phyloP scores from a whole-genome alignment of 805 yeast genomes.

The Pichia cabralensis region DNA sequence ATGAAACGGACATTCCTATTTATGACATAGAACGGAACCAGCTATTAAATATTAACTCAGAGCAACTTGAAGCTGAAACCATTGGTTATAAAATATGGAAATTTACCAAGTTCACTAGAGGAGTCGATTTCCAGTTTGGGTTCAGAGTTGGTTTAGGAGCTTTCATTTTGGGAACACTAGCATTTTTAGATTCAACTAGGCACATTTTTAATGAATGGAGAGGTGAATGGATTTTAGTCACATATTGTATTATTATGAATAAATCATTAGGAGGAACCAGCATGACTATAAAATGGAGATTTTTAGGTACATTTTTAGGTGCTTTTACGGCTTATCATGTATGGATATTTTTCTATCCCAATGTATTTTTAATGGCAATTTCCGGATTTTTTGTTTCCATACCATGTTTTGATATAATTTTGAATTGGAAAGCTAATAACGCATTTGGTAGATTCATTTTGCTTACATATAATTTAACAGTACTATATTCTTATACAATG shows the following conservation, averaged over 20 bases:
- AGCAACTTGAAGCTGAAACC: conserved; percentile 10
- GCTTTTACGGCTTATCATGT: conserved; percentile 48
- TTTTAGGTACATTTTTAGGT: conserved; percentile 69
- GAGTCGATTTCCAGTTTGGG: conserved; percentile 70
- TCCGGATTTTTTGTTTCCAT: conserved; percentile 38
- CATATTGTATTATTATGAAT: conserved; percentile 76
- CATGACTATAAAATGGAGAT: conserved; percentile 64
- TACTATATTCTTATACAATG: conserved; percentile 64
- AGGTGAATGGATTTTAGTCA: conserved; percentile 79
- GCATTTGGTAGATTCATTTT: conserved; percentile 63
- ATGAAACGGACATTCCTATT: conserved; percentile 2
- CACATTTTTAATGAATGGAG: conserved; percentile 53
- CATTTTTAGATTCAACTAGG: conserved; percentile 50
- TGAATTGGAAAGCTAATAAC: conserved; percentile 54
- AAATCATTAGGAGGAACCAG: conserved; percentile 79
- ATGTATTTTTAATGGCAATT: conserved; percentile 40
- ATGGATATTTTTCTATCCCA: conserved; percentile 52
- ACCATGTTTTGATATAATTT: conserved; percentile 47
- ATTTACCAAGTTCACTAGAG: conserved; percentile 39
- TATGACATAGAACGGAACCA: conserved; percentile 8
- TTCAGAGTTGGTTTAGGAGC: conserved; percentile 75
- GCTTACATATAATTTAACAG: conserved; percentile 69
- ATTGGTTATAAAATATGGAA: conserved; percentile 36
- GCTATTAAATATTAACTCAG: conserved; percentile 5
- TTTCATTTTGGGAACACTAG: conserved; percentile 51